Evolutionary conservation across 2,329 filamentous ascomycete species (phyloP), one percentile per base, ranked within the genome.

Genomic region (Colletotrichum theobromicola): DNA sequence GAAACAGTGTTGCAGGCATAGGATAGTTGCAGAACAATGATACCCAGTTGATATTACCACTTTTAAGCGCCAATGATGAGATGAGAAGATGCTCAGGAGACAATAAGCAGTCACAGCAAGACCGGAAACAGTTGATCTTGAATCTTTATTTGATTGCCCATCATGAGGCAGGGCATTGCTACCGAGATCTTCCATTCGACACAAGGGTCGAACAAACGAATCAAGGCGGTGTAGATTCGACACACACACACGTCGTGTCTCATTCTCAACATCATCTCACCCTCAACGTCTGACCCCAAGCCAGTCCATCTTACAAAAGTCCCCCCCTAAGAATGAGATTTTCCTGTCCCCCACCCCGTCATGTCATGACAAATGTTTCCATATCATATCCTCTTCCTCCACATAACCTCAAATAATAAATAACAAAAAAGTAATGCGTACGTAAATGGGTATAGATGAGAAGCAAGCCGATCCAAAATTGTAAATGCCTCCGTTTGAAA

Each of bases 361-460:
- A 35, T 67, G 68, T 75, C 72, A 72, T 75, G 72, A 75, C 63
- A 26, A 37, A 67, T 67, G 35, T 67, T 26, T 72, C 72, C 68
- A 61, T 66, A 55, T 67, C 68, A 42, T 37, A 72, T 60, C 46
- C 28, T 63, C 61, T 63, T 72, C 63, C 72, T 72, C 68, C 66
- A 64, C 63, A 67, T 58, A 32, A 35, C 34, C 46, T 72, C 28
- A 53, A 75, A 67, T 65, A 64, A 67, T 30, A 69, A 57, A 24
- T 60, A 35, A 73, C 53, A 32, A 77, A 68, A 58, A 77, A 74
- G 77, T 58, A 65, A 73, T 67, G 53, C 60, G 68, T 70, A 65
- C 69, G 63, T 72, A 77, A 77, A 77, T 74, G 76, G 73, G 75
- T 77, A 77, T 77, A 75, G 70, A 37, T 76, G 72, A 75, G 57